A percentile compares a stretch with the other conserved stretches of the same genome.
These are phyloP conservation scores for Termitomyces sp. DNA, from an alignment of 768 basidiomycete genomes.

Conservation along the genomic window DNA sequence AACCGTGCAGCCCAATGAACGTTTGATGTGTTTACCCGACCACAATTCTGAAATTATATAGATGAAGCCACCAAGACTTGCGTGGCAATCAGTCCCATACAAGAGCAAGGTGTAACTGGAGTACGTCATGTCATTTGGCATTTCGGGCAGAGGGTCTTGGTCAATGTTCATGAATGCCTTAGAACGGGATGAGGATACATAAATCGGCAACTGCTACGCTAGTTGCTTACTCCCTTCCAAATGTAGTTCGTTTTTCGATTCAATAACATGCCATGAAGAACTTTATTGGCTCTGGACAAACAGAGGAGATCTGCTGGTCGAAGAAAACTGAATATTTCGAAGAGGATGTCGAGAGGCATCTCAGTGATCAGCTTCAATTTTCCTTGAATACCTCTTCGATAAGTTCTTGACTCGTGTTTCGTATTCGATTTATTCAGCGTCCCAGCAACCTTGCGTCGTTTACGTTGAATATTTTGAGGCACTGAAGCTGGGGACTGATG, in stretches of 20 bases:
- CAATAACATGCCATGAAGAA: conserved; percentile 27
- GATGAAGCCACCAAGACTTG: conserved; percentile 10
- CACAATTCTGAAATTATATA: conserved; percentile 12
- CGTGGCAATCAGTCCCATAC: conserved; percentile 28
- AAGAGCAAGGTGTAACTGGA: conserved; percentile 27
- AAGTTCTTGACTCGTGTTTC: background rate
- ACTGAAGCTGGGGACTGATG: background rate
- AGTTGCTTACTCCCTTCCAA: conserved; percentile 25
- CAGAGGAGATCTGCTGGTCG: conserved; percentile 35
- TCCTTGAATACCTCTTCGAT: conserved; percentile 6
- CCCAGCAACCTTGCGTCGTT: background rate
- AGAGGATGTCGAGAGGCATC: conserved; percentile 28
- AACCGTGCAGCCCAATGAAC: conserved; percentile 15
- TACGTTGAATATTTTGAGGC: background rate
- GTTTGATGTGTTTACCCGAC: background rate
- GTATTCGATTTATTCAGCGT: background rate
- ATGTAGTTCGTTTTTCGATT: conserved; percentile 14
- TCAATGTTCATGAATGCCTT: conserved; percentile 19
- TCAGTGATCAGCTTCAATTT: conserved; percentile 22
- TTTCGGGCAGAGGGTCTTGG: conserved; percentile 12
- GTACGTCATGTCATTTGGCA: conserved; percentile 25
- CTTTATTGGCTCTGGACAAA: conserved; percentile 30
- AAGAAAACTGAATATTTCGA: conserved; percentile 33
- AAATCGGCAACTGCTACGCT: background rate
- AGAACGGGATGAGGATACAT: background rate